phyloP scores from a whole-genome alignment of 305 asterid genomes.

The Fraxinus sp. region DNA sequence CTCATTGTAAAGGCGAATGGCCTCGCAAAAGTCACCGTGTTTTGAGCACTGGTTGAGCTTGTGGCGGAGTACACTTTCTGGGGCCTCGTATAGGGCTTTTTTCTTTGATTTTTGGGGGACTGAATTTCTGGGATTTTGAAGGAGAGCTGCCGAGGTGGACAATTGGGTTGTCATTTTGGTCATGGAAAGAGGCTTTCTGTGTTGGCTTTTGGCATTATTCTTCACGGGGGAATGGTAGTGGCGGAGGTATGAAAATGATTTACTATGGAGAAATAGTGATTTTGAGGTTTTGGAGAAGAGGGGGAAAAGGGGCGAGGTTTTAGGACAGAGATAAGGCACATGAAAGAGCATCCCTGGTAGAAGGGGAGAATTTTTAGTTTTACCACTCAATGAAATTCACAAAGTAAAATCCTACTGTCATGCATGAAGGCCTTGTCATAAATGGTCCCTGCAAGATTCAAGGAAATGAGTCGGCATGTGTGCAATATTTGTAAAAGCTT shows the following conservation, averaged over 20 bases:
- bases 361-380: slow-evolving; percentile 4
- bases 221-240: slow-evolving; percentile 21
- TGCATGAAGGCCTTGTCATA: background rate
- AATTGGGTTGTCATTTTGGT: slow-evolving; percentile 35
- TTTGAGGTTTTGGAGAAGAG: slow-evolving; percentile 34
- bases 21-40: slow-evolving; percentile 55
- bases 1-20: slow-evolving; percentile 69
- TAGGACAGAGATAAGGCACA: slow-evolving; percentile 38
- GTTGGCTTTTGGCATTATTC: slow-evolving; percentile 27
- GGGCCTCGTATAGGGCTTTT: slow-evolving; percentile 46
- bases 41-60: slow-evolving; percentile 72
- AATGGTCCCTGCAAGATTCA: background rate
- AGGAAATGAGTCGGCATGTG: background rate
- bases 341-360: slow-evolving; percentile 38
- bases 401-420: background rate
- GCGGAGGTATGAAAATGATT: slow-evolving; percentile 26
- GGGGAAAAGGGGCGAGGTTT: slow-evolving; percentile 39
- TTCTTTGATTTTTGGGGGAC: slow-evolving; percentile 38
- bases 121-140: slow-evolving; percentile 28
- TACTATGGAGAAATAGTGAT: slow-evolving; percentile 27
- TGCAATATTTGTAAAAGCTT: background rate
- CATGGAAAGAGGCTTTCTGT: slow-evolving; percentile 32
- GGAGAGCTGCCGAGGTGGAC: slow-evolving; percentile 46
- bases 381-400: slow-evolving; percentile 1
- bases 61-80: slow-evolving; percentile 54